Base-by-base conservation (phyloP, 306 rosid genomes). In the Neltuma alba region DNA sequence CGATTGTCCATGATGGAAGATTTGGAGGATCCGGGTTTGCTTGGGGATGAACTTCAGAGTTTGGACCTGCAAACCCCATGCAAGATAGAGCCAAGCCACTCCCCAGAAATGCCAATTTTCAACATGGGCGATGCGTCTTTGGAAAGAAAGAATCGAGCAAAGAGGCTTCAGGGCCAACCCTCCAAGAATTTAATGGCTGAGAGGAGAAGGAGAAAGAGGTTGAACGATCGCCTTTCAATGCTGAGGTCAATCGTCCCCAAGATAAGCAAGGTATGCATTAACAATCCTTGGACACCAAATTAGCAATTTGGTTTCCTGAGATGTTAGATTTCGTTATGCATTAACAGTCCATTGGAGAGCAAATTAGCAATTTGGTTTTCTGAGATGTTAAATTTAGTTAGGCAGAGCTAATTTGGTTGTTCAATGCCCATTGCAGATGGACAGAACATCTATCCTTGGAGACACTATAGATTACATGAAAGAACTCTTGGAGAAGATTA, bases 111-210 rank as follows among this genome's bases (percentile, higher is more conserved):
- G 65, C 85, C 86, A 4, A 79, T 25, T 78, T 86, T 86, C 87
- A 85, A 82, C 78, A 58, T 70, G 25, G 89, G 83, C 9, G 72
- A 38, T n/a, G 25, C 79, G 4, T 80, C 88, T 73, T 23, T 45
- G 64, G 89, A 86, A 27, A 80, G 86, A 58, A 92, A 83, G 68
- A 82, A 72, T 60, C 79, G 88, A 78, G 10, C 89, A 61, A 91
- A 90, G 89, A 91, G 87, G 88, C 31, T 85, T 60, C 91, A 88
- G 85, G 95, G 98, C 34, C 93, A 90, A 54, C 97, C 97, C 31
- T 93, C 97, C 20, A 93, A 93, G 93, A 93, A 93, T 89, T 88
- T 93, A 42, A 93, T 93, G 98, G 95, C 98, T 0, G 97, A 91
- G 86, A 88, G 98, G 76, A 87, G 98, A 37, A 83, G 98, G 70